These are phyloP conservation scores for Alternaria infectoria DNA, from an alignment of 2,329 filamentous ascomycete species.

Conservation along the genomic window DNA sequence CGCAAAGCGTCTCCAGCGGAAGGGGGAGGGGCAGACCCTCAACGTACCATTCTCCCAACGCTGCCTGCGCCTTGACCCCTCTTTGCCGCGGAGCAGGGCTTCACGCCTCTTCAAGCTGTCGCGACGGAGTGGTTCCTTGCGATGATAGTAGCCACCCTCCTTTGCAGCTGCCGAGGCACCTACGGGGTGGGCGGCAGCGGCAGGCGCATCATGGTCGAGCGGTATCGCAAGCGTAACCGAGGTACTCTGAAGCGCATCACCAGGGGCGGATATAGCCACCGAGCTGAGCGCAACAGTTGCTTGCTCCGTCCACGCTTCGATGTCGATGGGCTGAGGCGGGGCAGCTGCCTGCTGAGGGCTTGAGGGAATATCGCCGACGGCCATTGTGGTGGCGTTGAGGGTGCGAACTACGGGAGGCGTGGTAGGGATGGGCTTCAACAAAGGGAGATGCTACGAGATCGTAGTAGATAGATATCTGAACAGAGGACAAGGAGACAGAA, in stretches of 20 bases:
- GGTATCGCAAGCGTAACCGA: constrained; percentile 74
- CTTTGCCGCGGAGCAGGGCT: constrained; percentile 82
- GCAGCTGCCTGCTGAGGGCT: constrained; percentile 25
- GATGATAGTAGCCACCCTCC: constrained; percentile 55
- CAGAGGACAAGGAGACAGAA: not conserved
- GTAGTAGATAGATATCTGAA: not conserved
- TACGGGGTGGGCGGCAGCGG: constrained; percentile 29
- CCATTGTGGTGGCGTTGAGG: constrained; percentile 36
- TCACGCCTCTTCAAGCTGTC: constrained; percentile 74
- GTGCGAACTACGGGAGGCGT: not conserved
- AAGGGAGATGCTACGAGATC: not conserved
- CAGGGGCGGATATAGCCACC: constrained; percentile 47
- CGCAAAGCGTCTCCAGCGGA: constrained; percentile 16
- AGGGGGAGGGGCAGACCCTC: constrained; percentile 6
- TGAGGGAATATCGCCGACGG: constrained; percentile 37
- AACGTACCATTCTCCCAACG: constrained; percentile 89
- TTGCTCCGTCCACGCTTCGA: constrained; percentile 58
- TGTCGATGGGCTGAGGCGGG: constrained; percentile 43
- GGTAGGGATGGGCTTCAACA: not conserved
- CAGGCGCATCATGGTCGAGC: constrained; percentile 63
- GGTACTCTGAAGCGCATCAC: constrained; percentile 55
- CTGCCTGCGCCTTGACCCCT: constrained; percentile 83
- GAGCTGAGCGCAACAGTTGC: constrained; percentile 52
- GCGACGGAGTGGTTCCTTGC: constrained; percentile 63
- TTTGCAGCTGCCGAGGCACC: constrained; percentile 45